Conservation (phyloP, 495 filamentous ascomycete species). For the Cercophora scortea region DNA sequence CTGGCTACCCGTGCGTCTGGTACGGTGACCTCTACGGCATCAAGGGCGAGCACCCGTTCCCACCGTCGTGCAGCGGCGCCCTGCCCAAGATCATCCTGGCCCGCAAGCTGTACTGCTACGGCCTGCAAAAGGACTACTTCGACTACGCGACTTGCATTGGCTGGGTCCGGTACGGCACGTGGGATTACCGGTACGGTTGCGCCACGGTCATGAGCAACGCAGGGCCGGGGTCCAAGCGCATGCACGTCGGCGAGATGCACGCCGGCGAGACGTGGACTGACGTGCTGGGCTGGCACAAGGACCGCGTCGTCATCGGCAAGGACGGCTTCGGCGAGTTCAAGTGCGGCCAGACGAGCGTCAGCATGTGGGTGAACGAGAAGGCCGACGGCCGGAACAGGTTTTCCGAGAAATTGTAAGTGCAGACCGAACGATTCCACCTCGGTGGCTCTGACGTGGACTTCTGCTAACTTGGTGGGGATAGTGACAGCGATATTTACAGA, state of each 20-base stretch:
- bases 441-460: not conserved
- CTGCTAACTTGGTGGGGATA: conserved; percentile 9
- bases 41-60: conserved; percentile 39
- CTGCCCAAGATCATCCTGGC: conserved; percentile 56
- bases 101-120: conserved; percentile 63
- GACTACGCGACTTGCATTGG: conserved; percentile 60
- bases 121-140: conserved; percentile 61
- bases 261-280: conserved; percentile 53
- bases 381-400: conserved; percentile 46
- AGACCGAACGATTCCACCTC: not conserved
- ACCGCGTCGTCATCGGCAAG: conserved; percentile 42
- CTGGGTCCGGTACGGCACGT: conserved; percentile 57
- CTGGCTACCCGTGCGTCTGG: conserved; percentile 64
- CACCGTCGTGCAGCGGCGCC: conserved; percentile 50
- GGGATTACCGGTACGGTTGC: conserved; percentile 41
- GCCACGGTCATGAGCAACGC: conserved; percentile 54
- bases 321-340: conserved; percentile 50
- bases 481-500: conserved; percentile 28
- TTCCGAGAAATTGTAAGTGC: conserved; percentile 27
- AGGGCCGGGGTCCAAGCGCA: conserved; percentile 41
- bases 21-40: conserved; percentile 74
- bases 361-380: conserved; percentile 54
- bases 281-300: conserved; percentile 40
- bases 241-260: conserved; percentile 54
- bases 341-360: conserved; percentile 45